These are phyloP conservation scores for Stentor roeselii DNA, from an alignment of 73 alveolate species.

Conservation along the genomic window DNA sequence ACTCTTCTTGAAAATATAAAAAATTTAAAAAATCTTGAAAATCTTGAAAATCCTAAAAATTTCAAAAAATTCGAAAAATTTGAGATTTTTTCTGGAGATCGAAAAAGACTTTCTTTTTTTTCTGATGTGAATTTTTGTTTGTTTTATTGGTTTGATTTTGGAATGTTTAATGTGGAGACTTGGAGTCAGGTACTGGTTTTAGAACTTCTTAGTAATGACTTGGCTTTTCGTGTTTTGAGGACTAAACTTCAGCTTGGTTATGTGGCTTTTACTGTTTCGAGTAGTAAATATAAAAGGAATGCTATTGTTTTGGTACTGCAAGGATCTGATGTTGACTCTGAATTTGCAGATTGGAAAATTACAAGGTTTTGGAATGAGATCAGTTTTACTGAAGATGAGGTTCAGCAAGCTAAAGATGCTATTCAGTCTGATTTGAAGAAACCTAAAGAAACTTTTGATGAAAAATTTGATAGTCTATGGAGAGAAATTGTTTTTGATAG, in stretches of 20 bases:
- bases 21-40: no score
- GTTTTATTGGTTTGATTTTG: slow-evolving; percentile 8
- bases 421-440: background rate
- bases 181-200: background rate
- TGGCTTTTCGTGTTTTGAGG: background rate
- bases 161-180: background rate
- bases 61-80: no score
- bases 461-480: background rate
- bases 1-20: no score
- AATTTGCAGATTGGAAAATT: background rate
- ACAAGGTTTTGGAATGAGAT: background rate
- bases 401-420: background rate
- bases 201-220: background rate
- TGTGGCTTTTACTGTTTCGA: background rate
- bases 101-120: no score
- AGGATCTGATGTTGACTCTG: background rate
- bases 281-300: background rate
- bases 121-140: background rate
- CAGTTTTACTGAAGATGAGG: background rate
- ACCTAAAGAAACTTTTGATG: background rate
- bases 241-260: slow-evolving; percentile 12
- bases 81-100: no score
- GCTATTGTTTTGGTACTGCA: background rate
- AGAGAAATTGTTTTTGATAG: background rate
- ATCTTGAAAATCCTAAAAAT: no score